phyloP scores from a whole-genome alignment of 345 rosid species.

The Atalantia buxifolia region DNA sequence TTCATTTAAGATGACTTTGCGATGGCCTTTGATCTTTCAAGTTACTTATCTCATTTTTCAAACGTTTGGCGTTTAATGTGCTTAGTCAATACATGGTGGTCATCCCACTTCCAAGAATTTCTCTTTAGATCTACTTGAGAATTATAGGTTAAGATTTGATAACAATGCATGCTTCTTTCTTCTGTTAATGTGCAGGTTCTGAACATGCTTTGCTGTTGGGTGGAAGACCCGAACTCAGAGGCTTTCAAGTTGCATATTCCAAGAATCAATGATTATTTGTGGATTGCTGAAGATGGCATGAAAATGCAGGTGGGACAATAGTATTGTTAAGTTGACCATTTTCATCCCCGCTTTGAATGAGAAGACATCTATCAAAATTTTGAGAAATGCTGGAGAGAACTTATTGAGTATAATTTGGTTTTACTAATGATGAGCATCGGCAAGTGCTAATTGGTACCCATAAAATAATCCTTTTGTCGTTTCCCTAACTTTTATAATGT shows the following conservation, averaged over 20 bases:
- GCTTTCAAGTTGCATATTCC: constrained; percentile 92
- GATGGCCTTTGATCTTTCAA: neutral
- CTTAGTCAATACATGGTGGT: neutral
- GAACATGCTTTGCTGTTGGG: constrained; percentile 99
- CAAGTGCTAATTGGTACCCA: neutral
- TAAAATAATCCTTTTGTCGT: neutral
- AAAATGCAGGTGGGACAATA: constrained; percentile 79
- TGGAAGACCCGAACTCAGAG: constrained; percentile 94
- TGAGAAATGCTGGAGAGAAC: constrained; percentile 1
- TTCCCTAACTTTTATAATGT: neutral
- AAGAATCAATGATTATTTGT: constrained; percentile 76
- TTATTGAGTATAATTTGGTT: neutral
- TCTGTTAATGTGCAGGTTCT: constrained; percentile 53
- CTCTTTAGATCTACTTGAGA: neutral
- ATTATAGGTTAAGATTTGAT: constrained; percentile 12
- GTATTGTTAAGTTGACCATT: neutral
- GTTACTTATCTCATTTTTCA: neutral
- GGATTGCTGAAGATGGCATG: constrained; percentile 99
- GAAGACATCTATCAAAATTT: neutral
- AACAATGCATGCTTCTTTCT: neutral
- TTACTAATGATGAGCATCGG: neutral
- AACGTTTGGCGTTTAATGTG: neutral
- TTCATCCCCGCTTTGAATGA: neutral
- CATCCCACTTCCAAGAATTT: neutral
- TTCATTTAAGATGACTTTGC: neutral